Percentiles rank a stretch among this genome's conserved stretches.
Evolutionary conservation across 139 green algal species (phyloP).

Genomic region (Closterium sp.): DNA sequence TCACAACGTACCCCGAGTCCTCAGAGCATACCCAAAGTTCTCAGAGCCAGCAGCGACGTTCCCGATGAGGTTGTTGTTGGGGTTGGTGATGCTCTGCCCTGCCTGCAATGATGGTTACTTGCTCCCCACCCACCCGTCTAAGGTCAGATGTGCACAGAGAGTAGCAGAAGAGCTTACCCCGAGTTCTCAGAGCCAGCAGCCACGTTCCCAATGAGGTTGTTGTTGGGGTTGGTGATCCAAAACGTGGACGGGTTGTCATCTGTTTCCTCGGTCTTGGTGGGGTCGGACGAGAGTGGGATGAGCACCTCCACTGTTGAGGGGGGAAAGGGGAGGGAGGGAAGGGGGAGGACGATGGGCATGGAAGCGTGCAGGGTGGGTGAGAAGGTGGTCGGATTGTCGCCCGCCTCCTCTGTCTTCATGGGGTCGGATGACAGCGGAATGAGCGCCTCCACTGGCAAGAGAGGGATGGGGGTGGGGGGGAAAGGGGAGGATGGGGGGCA

Average conservation of each 20-base stretch:
- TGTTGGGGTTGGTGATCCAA: conserved; percentile 78
- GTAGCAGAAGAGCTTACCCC: conserved; percentile 7
- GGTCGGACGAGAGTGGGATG: background rate
- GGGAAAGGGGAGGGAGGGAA: background rate
- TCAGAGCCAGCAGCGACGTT: conserved; percentile 57
- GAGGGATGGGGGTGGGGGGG: too few species aligned
- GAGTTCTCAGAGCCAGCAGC: conserved; percentile 50
- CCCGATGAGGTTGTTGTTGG: conserved; percentile 63
- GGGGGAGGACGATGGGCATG: background rate
- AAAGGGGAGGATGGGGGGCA: too few species aligned
- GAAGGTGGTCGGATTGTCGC: background rate
- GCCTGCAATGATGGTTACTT: conserved; percentile 49
- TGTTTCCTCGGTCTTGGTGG: conserved; percentile 32
- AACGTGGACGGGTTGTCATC: conserved; percentile 72
- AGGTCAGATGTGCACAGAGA: too few species aligned
- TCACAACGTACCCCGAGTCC: background rate
- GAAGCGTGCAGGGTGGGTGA: background rate
- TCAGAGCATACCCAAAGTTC: too few species aligned
- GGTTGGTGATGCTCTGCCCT: conserved; percentile 77
- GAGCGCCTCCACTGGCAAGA: too few species aligned
- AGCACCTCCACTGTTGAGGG: background rate
- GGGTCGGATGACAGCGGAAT: background rate
- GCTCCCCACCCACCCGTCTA: too few species aligned
- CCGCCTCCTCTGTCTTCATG: background rate
- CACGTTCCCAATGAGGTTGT: conserved; percentile 59